Evolutionary conservation across 1,284 basidiomycete species (phyloP).

Genomic region (Rhodotorula sp.): DNA sequence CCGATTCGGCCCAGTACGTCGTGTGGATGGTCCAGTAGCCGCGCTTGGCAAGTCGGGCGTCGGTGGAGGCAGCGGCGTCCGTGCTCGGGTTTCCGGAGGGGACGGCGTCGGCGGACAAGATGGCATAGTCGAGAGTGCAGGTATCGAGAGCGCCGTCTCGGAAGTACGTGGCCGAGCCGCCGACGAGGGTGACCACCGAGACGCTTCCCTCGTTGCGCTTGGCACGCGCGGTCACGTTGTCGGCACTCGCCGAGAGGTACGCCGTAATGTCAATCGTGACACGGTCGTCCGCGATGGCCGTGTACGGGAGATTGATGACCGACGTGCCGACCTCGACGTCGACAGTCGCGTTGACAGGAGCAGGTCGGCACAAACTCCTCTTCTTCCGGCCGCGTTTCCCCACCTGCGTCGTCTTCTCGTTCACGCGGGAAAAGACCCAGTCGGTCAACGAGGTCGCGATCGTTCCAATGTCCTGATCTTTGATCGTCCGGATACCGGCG

Average conservation of each 20-base stretch:
- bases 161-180: background rate
- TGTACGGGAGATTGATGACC: background rate
- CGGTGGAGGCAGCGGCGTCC: background rate
- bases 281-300: background rate
- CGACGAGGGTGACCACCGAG: background rate
- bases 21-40: slow-evolving; percentile 1
- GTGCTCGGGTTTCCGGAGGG: background rate
- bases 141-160: background rate
- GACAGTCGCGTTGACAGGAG: background rate
- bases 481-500: background rate
- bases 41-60: background rate
- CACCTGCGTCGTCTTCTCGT: background rate
- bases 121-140: background rate
- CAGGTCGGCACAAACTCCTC: background rate
- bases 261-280: background rate
- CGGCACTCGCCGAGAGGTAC: background rate
- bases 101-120: background rate
- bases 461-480: background rate
- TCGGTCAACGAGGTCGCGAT: background rate
- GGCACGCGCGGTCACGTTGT: background rate
- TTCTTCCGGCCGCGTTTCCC: background rate
- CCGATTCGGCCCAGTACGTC: background rate
- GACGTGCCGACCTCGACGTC: background rate
- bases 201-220: background rate
- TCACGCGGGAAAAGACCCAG: background rate